phyloP scores from a whole-genome alignment of 2,329 filamentous ascomycete species.

The Stemphylium lycopersici region DNA sequence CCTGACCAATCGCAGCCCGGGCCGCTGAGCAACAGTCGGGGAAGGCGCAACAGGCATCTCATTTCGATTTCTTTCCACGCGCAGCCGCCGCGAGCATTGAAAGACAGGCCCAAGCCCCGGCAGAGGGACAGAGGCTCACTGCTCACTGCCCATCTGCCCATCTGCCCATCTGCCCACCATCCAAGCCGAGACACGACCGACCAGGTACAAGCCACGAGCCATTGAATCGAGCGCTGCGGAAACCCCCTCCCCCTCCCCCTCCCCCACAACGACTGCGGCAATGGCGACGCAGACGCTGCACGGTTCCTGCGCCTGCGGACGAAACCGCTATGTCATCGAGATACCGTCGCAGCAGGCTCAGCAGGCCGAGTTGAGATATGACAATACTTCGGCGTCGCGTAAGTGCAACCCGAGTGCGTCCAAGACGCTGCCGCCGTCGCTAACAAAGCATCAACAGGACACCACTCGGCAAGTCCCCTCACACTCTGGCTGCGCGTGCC shows the following conservation, averaged over 20 bases:
- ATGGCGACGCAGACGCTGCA: conserved; percentile 61
- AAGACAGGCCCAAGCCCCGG: conserved; percentile 3
- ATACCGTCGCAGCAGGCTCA: conserved; percentile 69
- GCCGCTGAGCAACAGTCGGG: conserved; percentile 8
- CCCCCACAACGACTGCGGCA: neutral
- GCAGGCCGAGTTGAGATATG: conserved; percentile 68
- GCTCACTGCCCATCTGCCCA: too few species aligned
- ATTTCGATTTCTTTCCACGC: conserved; percentile 15
- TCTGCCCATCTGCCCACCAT: too few species aligned
- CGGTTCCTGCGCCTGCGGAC: conserved; percentile 83
- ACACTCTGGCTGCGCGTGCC: conserved; percentile 85
- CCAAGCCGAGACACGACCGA: neutral
- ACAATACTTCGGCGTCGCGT: conserved; percentile 74
- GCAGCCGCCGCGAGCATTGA: conserved; percentile 12
- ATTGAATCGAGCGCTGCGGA: too few species aligned
- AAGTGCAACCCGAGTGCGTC: conserved; percentile 51
- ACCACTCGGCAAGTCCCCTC: conserved; percentile 72
- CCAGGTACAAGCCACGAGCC: neutral
- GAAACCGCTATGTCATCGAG: conserved; percentile 79
- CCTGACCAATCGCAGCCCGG: conserved; percentile 17
- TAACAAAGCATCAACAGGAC: conserved; percentile 52
- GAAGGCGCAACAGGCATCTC: conserved; percentile 12
- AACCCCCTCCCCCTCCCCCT: too few species aligned
- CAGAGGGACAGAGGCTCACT: neutral
- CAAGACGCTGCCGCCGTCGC: neutral